Evolutionary conservation across 2,329 filamentous ascomycete species (phyloP), one percentile per base, ranked within the genome.

Genomic region (Leptographium procerum): DNA sequence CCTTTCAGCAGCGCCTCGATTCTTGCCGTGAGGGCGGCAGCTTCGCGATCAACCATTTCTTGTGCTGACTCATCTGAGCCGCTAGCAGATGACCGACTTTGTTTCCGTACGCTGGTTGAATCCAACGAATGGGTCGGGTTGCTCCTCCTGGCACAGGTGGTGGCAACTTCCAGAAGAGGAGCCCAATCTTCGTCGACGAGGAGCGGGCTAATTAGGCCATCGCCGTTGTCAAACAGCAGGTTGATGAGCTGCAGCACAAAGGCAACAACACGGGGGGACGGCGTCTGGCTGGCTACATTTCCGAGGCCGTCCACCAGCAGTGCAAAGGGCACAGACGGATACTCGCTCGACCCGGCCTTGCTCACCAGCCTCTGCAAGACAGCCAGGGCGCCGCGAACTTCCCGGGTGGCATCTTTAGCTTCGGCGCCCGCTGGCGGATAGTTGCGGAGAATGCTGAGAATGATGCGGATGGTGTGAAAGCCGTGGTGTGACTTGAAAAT

Each of bases 401-500:
- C 79, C 55, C 83, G 75, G 51, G 75, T 75, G 22, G 74, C 70
- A 55, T 81, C 77, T 58, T 78, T 81, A 58, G 76, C 76, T 61
- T 74, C 74, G 57, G 72, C 68, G n/a, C 72, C 73, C 47, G 76
- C 73, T 0, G 67, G 61, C 1, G 75, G 70, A 43, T 79, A 74
- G 57, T 77, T 75, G 48, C 77, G 77, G 28, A 87, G 71, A 14
- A 85, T 80, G 58, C 85, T 80, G 34, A 89, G 74, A 26, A 89
- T 71, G 28, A 86, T 79, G 57, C 82, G 78, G 52, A 90, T 78
- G 1, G 85, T 85, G 40, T 81, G 81, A 62, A 88, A 85, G 24
- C 86, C 86, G 62, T 89, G 83, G 67, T 90, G 87, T 1, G 87
- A 90, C 65, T 78, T 84, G 73, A 85, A 86, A 0, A 91, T 74